phyloP scores from a whole-genome alignment of 78 protist species.

The Polysphondylium violaceum region DNA sequence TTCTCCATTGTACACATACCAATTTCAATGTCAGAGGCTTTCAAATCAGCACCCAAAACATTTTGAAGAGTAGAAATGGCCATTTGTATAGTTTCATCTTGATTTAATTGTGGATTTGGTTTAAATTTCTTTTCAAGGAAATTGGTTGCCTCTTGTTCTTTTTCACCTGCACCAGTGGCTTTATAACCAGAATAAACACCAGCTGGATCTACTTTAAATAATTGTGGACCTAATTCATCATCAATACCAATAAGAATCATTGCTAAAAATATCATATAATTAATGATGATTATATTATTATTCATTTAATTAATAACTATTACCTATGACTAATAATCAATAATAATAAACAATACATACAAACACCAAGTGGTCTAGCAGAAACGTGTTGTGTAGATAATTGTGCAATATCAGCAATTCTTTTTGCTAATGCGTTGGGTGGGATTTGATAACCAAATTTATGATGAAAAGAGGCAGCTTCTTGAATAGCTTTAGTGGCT shows the following conservation, averaged over 20 bases:
- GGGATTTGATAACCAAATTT: constrained; percentile 92
- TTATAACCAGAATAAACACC: constrained; percentile 92
- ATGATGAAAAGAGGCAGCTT: constrained; percentile 94
- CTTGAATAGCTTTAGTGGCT: constrained; percentile 91
- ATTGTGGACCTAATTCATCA: constrained; percentile 95
- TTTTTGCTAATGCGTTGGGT: constrained; percentile 91
- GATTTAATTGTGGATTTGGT: constrained; percentile 79
- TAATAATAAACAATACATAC: neutral
- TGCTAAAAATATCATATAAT: constrained; percentile 31
- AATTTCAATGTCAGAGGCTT: constrained; percentile 94
- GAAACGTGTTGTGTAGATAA: constrained; percentile 91
- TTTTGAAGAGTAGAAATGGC: constrained; percentile 94
- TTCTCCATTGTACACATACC: constrained; percentile 79
- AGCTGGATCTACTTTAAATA: constrained; percentile 97
- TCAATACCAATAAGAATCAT: constrained; percentile 95
- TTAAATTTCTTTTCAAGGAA: constrained; percentile 97
- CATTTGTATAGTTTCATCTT: constrained; percentile 88
- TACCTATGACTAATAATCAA: neutral
- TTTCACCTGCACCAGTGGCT: constrained; percentile 95
- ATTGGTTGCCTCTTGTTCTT: constrained; percentile 96
- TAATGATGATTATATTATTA: neutral
- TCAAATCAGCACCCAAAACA: constrained; percentile 93
- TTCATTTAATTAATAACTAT: neutral
- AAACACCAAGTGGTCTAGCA: constrained; percentile 94
- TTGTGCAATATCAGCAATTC: constrained; percentile 97